Conservation (phyloP, 1,284 basidiomycete genomes). For the Ceratobasidium papillatum region DNA sequence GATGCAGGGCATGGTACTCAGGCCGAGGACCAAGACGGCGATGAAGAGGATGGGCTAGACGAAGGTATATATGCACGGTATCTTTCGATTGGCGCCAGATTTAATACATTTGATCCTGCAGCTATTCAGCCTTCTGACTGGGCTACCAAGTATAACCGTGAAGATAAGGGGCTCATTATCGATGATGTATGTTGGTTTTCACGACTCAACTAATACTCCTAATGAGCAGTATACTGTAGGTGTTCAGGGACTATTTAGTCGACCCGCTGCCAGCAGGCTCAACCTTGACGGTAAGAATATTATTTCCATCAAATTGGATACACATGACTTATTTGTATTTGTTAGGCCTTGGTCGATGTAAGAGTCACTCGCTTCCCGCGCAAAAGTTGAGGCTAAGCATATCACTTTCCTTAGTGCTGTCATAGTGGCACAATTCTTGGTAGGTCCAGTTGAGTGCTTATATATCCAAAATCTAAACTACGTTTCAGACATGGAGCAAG, state of each 20-base stretch:
- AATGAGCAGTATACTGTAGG: not conserved
- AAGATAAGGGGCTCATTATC: conserved; percentile 24
- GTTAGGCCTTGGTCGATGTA: conserved; percentile 31
- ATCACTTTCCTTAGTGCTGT: conserved; percentile 8
- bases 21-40: conserved; percentile 23
- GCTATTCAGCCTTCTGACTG: conserved; percentile 38
- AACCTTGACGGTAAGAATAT: conserved; percentile 13
- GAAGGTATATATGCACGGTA: not conserved
- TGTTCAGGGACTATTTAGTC: conserved; percentile 18
- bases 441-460: not conserved
- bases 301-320: not conserved
- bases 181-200: conserved; percentile 18
- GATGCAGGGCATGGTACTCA: conserved; percentile 39
- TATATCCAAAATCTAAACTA: no score
- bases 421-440: conserved; percentile 39
- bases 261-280: conserved; percentile 21
- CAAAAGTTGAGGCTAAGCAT: not conserved
- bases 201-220: not conserved
- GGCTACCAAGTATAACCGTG: conserved; percentile 31
- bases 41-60: conserved; percentile 32
- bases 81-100: not conserved
- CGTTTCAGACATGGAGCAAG: conserved; percentile 37
- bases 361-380: not conserved
- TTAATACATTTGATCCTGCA: not conserved
- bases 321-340: not conserved